These are phyloP conservation scores for Aegle marmelos DNA, from an alignment of 345 rosid species.

Conservation along the genomic window DNA sequence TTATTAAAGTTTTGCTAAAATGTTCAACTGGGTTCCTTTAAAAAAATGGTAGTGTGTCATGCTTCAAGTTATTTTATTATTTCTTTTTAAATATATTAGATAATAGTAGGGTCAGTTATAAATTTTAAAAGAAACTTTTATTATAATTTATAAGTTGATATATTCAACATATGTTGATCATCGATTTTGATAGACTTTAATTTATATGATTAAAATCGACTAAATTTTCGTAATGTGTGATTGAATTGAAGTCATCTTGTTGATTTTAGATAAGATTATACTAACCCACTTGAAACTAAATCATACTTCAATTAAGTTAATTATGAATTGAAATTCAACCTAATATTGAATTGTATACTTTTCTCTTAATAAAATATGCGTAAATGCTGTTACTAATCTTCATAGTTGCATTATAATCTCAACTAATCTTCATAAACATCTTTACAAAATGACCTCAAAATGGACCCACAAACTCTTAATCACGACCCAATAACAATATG, in stretches of 20 bases:
- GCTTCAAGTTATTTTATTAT: background rate
- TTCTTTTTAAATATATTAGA: background rate
- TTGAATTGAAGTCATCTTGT: background rate
- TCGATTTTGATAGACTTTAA: background rate
- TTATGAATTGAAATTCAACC: background rate
- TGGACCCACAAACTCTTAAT: slow-evolving; percentile 12
- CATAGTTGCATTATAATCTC: background rate
- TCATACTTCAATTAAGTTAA: background rate
- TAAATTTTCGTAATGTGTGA: background rate
- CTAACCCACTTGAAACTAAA: background rate
- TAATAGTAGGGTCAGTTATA: background rate
- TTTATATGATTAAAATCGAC: background rate
- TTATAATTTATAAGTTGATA: background rate
- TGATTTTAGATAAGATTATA: no score
- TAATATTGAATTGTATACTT: background rate
- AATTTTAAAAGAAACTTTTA: background rate
- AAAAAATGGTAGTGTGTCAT: background rate
- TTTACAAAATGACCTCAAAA: slow-evolving; percentile 2
- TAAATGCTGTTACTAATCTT: background rate
- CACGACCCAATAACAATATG: slow-evolving; percentile 14
- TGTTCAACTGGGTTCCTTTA: background rate
- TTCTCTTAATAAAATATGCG: background rate
- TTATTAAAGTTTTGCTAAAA: background rate
- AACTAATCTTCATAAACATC: background rate
- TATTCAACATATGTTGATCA: background rate